Conservation (phyloP, 1,284 basidiomycete genomes). For the Trichosporon sp. region DNA sequence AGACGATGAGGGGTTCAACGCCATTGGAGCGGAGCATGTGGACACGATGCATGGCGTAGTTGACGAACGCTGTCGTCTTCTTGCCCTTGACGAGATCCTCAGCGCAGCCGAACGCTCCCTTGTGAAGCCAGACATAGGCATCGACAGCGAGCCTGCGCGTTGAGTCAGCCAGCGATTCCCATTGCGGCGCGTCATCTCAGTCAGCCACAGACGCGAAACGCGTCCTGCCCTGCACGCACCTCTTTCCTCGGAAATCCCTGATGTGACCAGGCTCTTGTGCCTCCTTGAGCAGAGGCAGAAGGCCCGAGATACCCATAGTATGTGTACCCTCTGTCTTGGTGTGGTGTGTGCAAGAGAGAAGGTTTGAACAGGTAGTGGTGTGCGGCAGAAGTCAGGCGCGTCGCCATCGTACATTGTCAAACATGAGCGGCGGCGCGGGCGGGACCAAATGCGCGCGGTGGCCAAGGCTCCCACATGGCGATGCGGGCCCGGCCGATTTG, state of each 20-base stretch:
- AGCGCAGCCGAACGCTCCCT: conserved; percentile 86
- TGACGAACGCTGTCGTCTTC: conserved; percentile 82
- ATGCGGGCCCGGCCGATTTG: neutral
- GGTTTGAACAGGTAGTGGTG: neutral
- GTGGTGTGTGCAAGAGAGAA: neutral
- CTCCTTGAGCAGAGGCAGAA: conserved; percentile 86
- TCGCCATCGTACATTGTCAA: conserved; percentile 7
- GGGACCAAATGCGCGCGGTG: neutral
- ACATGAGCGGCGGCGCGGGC: neutral
- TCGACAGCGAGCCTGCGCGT: conserved; percentile 32
- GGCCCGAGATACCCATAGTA: conserved; percentile 86
- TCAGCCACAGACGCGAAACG: neutral
- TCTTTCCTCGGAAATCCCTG: conserved; percentile 74
- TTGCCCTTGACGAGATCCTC: conserved; percentile 82
- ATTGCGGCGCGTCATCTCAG: neutral
- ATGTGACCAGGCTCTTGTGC: conserved; percentile 75
- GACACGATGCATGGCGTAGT: conserved; percentile 91
- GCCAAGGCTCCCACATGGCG: neutral
- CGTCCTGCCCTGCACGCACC: conserved; percentile 42
- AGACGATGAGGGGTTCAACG: conserved; percentile 87
- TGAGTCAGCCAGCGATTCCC: neutral
- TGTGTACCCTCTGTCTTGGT: neutral
- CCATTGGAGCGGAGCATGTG: conserved; percentile 77
- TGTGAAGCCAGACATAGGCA: conserved; percentile 93
- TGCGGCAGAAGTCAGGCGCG: conserved; percentile 18